Evolutionary conservation across 2,329 filamentous ascomycete species (phyloP).

Genomic region (Lachnum nothofagi): DNA sequence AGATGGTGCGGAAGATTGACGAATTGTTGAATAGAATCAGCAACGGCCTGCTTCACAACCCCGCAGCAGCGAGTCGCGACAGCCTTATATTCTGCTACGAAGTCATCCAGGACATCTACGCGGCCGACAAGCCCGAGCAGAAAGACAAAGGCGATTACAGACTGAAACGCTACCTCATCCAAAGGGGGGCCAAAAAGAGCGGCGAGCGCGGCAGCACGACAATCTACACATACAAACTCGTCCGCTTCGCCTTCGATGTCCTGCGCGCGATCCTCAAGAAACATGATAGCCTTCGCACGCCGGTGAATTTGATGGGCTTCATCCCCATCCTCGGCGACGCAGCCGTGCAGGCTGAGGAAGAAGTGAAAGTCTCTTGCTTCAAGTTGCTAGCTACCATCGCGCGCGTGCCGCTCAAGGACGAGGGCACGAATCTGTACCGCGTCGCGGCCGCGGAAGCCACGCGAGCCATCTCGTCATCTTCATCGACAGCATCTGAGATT

Average conservation of each 20-base stretch:
- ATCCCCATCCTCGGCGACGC: constrained; percentile 85
- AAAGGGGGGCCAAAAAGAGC: constrained; percentile 71
- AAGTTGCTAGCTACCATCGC: constrained; percentile 79
- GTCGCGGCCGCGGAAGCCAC: constrained; percentile 83
- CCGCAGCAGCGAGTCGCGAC: constrained; percentile 70
- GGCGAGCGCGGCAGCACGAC: constrained; percentile 66
- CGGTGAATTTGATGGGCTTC: constrained; percentile 77
- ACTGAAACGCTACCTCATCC: constrained; percentile 71
- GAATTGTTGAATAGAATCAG: constrained; percentile 79
- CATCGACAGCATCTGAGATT: constrained; percentile 75
- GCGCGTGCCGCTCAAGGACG: constrained; percentile 70
- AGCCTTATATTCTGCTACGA: constrained; percentile 94
- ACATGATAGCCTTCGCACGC: constrained; percentile 72
- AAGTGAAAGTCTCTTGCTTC: constrained; percentile 84
- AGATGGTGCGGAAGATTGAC: constrained; percentile 84
- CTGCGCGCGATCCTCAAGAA: constrained; percentile 82
- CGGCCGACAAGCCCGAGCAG: constrained; percentile 48
- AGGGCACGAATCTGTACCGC: constrained; percentile 55
- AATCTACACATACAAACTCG: constrained; percentile 80
- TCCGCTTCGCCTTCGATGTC: constrained; percentile 81
- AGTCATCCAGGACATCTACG: constrained; percentile 81
- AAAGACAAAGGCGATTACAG: constrained; percentile 56
- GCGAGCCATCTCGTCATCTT: constrained; percentile 70
- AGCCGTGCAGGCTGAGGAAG: constrained; percentile 77
- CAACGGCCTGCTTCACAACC: constrained; percentile 76